Evolutionary conservation across 345 rosid genomes (phyloP).

Genomic region (Salix dunnii): DNA sequence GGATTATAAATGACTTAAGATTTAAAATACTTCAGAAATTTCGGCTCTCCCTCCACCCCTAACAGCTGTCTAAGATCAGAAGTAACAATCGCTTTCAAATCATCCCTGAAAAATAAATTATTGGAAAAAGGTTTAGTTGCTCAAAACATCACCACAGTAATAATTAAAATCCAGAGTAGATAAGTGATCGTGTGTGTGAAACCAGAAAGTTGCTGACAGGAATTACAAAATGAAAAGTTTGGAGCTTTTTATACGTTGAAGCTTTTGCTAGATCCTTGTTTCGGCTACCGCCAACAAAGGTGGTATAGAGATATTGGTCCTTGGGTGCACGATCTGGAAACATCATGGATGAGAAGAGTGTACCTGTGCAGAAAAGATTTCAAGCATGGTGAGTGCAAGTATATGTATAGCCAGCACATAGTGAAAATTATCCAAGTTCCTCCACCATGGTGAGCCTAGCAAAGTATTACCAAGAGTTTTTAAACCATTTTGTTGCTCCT

Average conservation of each 20-base stretch:
- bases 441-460: not conserved
- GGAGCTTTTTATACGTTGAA: conserved; percentile 50
- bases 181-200: not conserved
- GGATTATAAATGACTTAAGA: not conserved
- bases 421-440: not conserved
- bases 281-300: conserved; percentile 91
- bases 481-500: conserved; percentile 77
- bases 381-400: not conserved
- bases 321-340: conserved; percentile 88
- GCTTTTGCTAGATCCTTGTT: conserved; percentile 83
- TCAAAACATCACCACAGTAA: not conserved
- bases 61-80: conserved; percentile 74
- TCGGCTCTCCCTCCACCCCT: conserved; percentile 91
- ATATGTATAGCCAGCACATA: not conserved
- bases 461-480: conserved; percentile 69
- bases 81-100: conserved; percentile 70
- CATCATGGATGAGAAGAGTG: conserved; percentile 93
- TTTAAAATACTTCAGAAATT: conserved; percentile 62
- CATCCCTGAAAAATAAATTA: conserved; percentile 44
- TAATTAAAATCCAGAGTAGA: not conserved
- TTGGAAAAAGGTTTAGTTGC: conserved; percentile 3
- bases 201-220: not conserved
- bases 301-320: conserved; percentile 72
- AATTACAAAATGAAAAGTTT: not conserved
- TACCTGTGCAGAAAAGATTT: conserved; percentile 42